These are phyloP conservation scores for Umbelopsis sp. DNA, from an alignment of 192 early-diverging fungal genomes.

Conservation along the genomic window DNA sequence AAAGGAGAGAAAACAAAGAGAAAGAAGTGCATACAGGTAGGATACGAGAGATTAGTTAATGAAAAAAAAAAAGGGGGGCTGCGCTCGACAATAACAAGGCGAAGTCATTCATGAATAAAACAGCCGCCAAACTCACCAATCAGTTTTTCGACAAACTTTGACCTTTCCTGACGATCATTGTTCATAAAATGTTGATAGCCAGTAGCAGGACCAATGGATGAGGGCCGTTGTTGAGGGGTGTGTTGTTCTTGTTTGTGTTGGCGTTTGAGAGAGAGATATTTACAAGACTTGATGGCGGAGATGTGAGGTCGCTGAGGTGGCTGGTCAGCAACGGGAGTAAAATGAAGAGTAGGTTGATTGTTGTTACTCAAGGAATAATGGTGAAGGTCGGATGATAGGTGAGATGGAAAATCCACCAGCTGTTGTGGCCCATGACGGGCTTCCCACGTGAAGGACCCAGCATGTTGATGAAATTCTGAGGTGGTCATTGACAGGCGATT, in stretches of 20 bases:
- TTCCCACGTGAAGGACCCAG: conserved; percentile 7
- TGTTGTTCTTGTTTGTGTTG: conserved; percentile 13
- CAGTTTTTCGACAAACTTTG: conserved; percentile 18
- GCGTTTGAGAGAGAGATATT: conserved; percentile 10
- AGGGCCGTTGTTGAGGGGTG: not conserved
- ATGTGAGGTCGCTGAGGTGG: conserved; percentile 8
- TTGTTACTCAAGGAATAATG: conserved; percentile 14
- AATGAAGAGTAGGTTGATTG: conserved; percentile 8
- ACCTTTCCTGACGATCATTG: conserved; percentile 15
- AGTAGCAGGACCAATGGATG: not conserved
- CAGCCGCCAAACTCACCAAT: not conserved
- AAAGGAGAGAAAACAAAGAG: not conserved
- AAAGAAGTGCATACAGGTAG: not conserved
- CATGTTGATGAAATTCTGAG: conserved; percentile 17
- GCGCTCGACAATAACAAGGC: too few relatives aligned
- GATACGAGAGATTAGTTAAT: not conserved
- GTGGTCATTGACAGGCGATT: conserved; percentile 14
- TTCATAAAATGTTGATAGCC: conserved; percentile 15
- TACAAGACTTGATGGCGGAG: conserved; percentile 17
- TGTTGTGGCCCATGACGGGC: not conserved
- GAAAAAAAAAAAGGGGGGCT: not conserved
- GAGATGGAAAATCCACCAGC: conserved; percentile 14
- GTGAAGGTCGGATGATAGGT: conserved; percentile 16
- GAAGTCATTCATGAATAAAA: too few relatives aligned
- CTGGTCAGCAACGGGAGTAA: conserved; percentile 14